A percentile compares a stretch with the other conserved stretches of the same genome.
Conservation (phyloP, 257 asterid species). For the Rhazya stricta region DNA sequence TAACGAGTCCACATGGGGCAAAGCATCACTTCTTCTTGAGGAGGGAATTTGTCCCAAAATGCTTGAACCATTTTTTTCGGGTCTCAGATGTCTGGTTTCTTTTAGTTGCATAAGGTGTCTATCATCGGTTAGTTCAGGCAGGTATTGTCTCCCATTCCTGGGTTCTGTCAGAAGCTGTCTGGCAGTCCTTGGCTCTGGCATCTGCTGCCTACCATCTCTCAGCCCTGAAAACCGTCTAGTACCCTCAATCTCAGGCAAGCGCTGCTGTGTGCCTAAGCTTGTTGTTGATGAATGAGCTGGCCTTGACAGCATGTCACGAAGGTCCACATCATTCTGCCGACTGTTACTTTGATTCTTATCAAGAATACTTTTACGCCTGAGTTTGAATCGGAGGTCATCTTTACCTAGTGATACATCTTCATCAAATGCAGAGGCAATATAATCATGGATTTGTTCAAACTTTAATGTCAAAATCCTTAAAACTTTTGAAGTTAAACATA, state of each 20-base stretch:
- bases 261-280: slow-evolving; percentile 31
- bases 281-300: slow-evolving; percentile 68
- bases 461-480: slow-evolving; percentile 12
- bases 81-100: slow-evolving; percentile 40
- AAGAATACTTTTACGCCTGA: slow-evolving; percentile 42
- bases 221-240: slow-evolving; percentile 34
- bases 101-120: slow-evolving; percentile 27
- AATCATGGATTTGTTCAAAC: slow-evolving; percentile 17
- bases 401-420: slow-evolving; percentile 50
- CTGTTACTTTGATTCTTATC: slow-evolving; percentile 41
- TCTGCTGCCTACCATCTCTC: slow-evolving; percentile 27
- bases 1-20: slow-evolving; percentile 37
- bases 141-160: slow-evolving; percentile 31
- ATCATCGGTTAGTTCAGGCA: slow-evolving; percentile 32
- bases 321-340: slow-evolving; percentile 56
- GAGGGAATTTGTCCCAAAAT: slow-evolving; percentile 23
- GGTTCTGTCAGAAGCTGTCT: slow-evolving; percentile 28
- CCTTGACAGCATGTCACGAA: slow-evolving; percentile 75
- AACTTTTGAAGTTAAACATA: slow-evolving; percentile 14
- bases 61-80: slow-evolving; percentile 34
- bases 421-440: slow-evolving; percentile 23
- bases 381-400: slow-evolving; percentile 80
- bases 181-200: slow-evolving; percentile 31
- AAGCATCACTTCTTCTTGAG: slow-evolving; percentile 36
- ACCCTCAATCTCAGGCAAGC: slow-evolving; percentile 41